A percentile compares a stretch with the other conserved stretches of the same genome.
These are phyloP conservation scores for Ceratocystis diversiconidia DNA, from an alignment of 2,329 filamentous ascomycete species.

Conservation along the genomic window DNA sequence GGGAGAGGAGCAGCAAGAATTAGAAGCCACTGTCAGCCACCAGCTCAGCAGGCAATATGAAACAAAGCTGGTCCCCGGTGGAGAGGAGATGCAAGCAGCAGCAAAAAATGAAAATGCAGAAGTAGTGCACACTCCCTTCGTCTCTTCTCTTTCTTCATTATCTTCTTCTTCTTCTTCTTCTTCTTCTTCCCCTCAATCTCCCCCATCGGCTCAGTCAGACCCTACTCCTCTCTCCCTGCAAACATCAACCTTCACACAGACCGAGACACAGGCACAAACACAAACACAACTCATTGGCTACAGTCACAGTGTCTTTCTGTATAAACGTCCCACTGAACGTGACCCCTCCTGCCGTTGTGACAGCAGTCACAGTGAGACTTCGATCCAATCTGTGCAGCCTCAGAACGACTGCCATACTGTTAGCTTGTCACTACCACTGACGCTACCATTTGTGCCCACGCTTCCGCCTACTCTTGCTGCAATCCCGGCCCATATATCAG, in stretches of 20 bases:
- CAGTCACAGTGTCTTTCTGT: background rate
- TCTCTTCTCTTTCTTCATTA: background rate
- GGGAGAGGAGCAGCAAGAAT: background rate
- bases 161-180: background rate
- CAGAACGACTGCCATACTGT: background rate
- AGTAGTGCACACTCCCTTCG: background rate
- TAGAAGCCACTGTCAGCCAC: constrained; percentile 4
- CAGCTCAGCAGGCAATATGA: background rate
- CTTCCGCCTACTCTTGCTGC: background rate
- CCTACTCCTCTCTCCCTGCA: background rate
- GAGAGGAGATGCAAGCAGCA: background rate
- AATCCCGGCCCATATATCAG: background rate
- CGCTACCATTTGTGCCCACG: background rate
- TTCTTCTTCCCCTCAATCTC: background rate
- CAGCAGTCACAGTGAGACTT: constrained; percentile 7
- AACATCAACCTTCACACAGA: constrained; percentile 1
- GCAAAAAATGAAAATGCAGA: background rate
- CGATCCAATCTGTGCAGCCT: constrained; percentile 5
- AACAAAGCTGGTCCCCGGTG: constrained; percentile 2
- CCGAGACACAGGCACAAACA: constrained; percentile 12
- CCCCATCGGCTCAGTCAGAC: background rate
- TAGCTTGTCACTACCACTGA: no score
- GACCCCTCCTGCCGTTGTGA: constrained; percentile 1
- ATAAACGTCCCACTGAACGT: background rate
- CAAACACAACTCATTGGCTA: constrained; percentile 2